These are phyloP conservation scores for Penicillium flavigenum DNA, from an alignment of 495 filamentous ascomycete genomes.

Conservation along the genomic window DNA sequence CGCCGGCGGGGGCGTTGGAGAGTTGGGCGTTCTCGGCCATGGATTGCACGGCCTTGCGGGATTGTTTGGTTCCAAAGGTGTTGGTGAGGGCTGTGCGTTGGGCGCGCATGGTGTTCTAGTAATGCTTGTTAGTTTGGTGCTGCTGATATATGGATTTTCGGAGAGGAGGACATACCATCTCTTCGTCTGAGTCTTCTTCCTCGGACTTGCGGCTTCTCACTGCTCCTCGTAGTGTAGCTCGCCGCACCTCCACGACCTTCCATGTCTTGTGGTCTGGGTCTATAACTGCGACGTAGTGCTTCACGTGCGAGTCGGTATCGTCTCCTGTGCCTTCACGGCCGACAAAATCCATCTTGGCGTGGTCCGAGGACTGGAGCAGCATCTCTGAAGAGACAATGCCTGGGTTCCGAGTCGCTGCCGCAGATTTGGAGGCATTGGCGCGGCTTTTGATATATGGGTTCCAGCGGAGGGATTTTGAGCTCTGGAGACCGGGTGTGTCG, in stretches of 20 bases:
- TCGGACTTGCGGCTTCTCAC: slow-evolving; percentile 52
- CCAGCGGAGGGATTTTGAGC: slow-evolving; percentile 56
- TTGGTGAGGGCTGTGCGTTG: slow-evolving; percentile 72
- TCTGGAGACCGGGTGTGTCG: slow-evolving; percentile 63
- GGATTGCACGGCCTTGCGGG: slow-evolving; percentile 77
- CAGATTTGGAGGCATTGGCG: slow-evolving; percentile 36
- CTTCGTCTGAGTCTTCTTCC: slow-evolving; percentile 44
- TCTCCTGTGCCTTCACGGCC: slow-evolving; percentile 67
- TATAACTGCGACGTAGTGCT: slow-evolving; percentile 85
- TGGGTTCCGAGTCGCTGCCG: slow-evolving; percentile 41
- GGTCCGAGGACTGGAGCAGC: slow-evolving; percentile 73
- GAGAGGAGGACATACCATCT: slow-evolving; percentile 30
- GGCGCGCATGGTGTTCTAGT: slow-evolving; percentile 53
- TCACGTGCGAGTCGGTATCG: slow-evolving; percentile 62
- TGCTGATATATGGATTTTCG: background rate
- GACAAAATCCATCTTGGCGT: slow-evolving; percentile 76
- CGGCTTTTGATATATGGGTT: slow-evolving; percentile 61
- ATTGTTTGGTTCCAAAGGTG: slow-evolving; percentile 91
- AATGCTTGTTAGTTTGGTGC: slow-evolving; percentile 13
- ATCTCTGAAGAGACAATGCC: slow-evolving; percentile 57
- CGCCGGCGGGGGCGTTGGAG: slow-evolving; percentile 44
- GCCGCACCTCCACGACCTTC: slow-evolving; percentile 71
- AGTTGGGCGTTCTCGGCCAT: slow-evolving; percentile 77
- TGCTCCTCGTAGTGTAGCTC: slow-evolving; percentile 66
- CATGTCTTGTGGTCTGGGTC: slow-evolving; percentile 72